Evolutionary conservation across 345 rosid species (phyloP), one percentile per base, ranked within the genome.

Genomic region (Erodium maritimum): DNA sequence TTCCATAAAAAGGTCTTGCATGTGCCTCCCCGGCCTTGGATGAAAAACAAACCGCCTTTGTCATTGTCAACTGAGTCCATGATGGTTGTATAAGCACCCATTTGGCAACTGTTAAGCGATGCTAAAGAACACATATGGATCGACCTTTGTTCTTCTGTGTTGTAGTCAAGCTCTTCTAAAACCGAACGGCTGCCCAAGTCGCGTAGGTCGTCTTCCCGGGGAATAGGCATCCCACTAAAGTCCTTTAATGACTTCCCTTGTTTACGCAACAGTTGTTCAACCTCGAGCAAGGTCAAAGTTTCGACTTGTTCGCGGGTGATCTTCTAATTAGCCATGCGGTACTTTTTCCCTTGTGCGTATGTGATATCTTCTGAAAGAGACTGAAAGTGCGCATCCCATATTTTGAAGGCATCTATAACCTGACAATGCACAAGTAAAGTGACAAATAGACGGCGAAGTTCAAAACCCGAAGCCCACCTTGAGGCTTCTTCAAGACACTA

Each of bases 401-500:
- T n/a, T n/a, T n/a, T n/a, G n/a, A n/a, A n/a, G n/a, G n/a, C n/a
- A n/a, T n/a, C n/a, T n/a, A n/a, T n/a, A n/a, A n/a, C n/a, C n/a
- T n/a, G n/a, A n/a, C n/a, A n/a, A n/a, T n/a, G n/a, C n/a, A n/a
- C n/a, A n/a, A n/a, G n/a, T n/a, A n/a, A n/a, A n/a, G n/a, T n/a
- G n/a, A n/a, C n/a, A n/a, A n/a, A n/a, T n/a, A n/a, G n/a, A n/a
- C n/a, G n/a, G n/a, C n/a, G n/a, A n/a, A n/a, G n/a, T n/a, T 64
- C 9, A 2, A 22, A 5, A 12, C 55, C 20, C 0, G 17, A 13
- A 6, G 55, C 50, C 61, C 23, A 45, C 9, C 18, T 1, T 11
- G 56, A 22, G 5, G 61, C 68, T 50, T 57, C 68, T 23, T 10
- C 9, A 9, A 57, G 7, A 12, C 56, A 50, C 2, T 64, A 45